Percentiles rank a stretch among this genome's conserved stretches.
phyloP scores from a whole-genome alignment of 805 yeast species.

The Starmerella gropengiesseri region DNA sequence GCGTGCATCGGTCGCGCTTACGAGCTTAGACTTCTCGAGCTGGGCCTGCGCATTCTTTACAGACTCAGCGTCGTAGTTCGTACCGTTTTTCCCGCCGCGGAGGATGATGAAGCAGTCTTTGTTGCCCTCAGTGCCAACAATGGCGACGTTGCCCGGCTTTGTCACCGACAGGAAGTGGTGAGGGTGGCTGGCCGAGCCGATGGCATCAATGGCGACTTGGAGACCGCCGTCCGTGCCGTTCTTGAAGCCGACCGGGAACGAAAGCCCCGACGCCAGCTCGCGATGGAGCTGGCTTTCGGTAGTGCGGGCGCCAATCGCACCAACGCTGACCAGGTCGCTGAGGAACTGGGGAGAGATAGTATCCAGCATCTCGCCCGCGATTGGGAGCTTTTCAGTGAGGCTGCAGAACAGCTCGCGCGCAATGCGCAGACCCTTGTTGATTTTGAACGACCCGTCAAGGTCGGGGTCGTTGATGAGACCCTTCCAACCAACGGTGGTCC shows the following conservation, averaged over 20 bases:
- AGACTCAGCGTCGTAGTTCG: slow-evolving; percentile 72
- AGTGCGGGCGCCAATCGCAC: slow-evolving; percentile 98
- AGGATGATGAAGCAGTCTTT: slow-evolving; percentile 79
- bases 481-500: slow-evolving; percentile 99
- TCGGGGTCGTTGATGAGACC: slow-evolving; percentile 97
- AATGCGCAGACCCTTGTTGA: slow-evolving; percentile 86
- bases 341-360: slow-evolving; percentile 94
- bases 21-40: slow-evolving; percentile 37
- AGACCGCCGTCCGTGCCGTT: slow-evolving; percentile 96
- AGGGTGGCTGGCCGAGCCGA: slow-evolving; percentile 80
- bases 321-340: slow-evolving; percentile 84
- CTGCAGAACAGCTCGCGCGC: slow-evolving; percentile 78
- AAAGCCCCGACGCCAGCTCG: slow-evolving; percentile 90
- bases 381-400: slow-evolving; percentile 72
- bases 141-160: slow-evolving; percentile 92
- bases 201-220: slow-evolving; percentile 90
- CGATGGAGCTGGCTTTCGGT: slow-evolving; percentile 97
- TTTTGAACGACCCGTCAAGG: slow-evolving; percentile 81
- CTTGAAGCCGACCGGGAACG: slow-evolving; percentile 97
- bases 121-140: slow-evolving; percentile 91
- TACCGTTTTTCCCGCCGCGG: slow-evolving; percentile 91
- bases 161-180: slow-evolving; percentile 94
- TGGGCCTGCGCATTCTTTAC: slow-evolving; percentile 57
- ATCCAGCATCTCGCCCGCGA: slow-evolving; percentile 96
- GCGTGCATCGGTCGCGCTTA: slow-evolving; percentile 35